Base-by-base conservation (phyloP, 768 basidiomycete genomes). In the Boletus subparvulus region DNA sequence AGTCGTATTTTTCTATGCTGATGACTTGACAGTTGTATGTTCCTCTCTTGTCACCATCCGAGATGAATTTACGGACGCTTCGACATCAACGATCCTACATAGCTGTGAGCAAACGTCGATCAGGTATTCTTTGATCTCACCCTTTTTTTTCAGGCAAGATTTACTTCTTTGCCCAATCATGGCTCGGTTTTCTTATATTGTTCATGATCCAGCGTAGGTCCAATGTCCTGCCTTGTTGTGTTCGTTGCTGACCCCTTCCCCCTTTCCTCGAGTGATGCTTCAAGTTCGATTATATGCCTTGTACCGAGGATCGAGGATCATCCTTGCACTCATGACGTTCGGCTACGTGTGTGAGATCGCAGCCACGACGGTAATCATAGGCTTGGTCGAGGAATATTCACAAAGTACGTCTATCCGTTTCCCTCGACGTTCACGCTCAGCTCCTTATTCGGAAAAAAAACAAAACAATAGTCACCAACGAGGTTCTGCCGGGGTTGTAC, bases 1-100 rank as follows among this genome's bases (percentile, higher is more conserved):
- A 0, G 7, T 17, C 13, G 1, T 4, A 0, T 21, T 39, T 33
- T 30, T 26, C n/a, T 35, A 1, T 46, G 6, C 47, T 67, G 12
- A 66, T 19, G 3, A 42, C 21, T 26, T 28, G 21, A 32, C 28
- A 67, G 65, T 64, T 58, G 61, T 66, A 50, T n/a, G 59, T 64
- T 24, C 11, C 12, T 24, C 9, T 35, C 45, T 39, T 36, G 16
- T 36, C 12, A 16, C n/a, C 6, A 11, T 13, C 42, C 8, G 16
- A 32, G 5, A 47, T 12, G 19, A 32, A 6, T 11, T 52, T 36
- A 45, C n/a, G 9, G 12, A 19, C 8, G 1, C 3, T n/a, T 16
- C 13, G 8, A 46, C 26, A 47, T 21, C 14, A 52, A 39, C 13
- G 11, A 49, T 5, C 10, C 6, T 26, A 6, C 14, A 39, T 14